Percentiles rank a stretch among this genome's conserved stretches.
Conservation (phyloP, 768 basidiomycete genomes). For the Boletus fagicola region DNA sequence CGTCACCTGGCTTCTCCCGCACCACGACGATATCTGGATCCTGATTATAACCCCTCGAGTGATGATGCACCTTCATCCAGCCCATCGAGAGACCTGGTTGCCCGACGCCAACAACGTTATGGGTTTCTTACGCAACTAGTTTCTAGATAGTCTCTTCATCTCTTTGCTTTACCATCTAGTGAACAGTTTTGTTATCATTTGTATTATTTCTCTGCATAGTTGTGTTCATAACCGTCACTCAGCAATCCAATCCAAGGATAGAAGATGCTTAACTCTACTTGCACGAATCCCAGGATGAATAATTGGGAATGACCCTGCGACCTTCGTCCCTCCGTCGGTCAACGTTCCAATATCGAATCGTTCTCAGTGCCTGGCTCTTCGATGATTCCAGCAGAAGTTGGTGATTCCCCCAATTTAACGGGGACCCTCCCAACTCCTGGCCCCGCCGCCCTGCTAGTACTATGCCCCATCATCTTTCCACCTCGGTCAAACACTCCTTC, state of each 20-base stretch:
- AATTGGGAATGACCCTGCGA: not conserved
- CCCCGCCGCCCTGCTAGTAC: not conserved
- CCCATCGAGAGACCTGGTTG: conserved; percentile 45
- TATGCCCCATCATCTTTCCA: not conserved
- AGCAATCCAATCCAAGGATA: conserved; percentile 3
- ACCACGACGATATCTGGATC: conserved; percentile 39
- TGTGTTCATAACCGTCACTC: conserved; percentile 18
- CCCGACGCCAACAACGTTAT: conserved; percentile 40
- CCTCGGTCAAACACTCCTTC: not conserved
- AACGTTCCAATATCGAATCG: not conserved
- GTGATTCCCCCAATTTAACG: not conserved
- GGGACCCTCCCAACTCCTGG: not conserved
- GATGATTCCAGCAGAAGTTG: not conserved
- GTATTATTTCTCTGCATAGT: conserved; percentile 25
- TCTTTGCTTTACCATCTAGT: conserved; percentile 18
- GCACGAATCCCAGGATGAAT: not conserved
- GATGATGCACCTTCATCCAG: conserved; percentile 50
- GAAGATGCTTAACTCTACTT: not conserved
- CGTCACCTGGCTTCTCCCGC: conserved; percentile 64
- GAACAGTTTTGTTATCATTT: conserved; percentile 20
- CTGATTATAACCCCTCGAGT: conserved; percentile 41
- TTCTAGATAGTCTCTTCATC: conserved; percentile 12
- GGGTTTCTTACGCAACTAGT: conserved; percentile 5
- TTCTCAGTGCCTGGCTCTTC: not conserved
- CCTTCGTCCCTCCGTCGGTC: too few relatives aligned